Base-by-base conservation (phyloP, 2,329 filamentous ascomycete genomes). In the Colletotrichum abscissum region DNA sequence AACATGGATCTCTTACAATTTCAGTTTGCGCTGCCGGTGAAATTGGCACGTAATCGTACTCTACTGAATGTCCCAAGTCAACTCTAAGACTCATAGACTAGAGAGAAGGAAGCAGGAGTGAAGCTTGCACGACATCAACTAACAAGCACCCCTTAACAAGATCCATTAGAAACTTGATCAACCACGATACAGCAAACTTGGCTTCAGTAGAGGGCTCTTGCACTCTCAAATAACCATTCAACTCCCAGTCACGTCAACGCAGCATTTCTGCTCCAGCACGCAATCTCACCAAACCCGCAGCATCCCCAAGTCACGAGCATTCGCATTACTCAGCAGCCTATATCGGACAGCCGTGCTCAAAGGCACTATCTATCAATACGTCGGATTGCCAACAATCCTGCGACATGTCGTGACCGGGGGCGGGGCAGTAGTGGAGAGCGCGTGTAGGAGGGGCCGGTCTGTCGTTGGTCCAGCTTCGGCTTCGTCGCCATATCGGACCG, bases 351-450 rank as follows among this genome's bases (percentile, higher is more conserved):
- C 42, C 42, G 38, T n/a, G 42, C 42, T n/a, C 42, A 42, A 19
- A 5, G 4, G 19, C 7, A 26, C 54, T 33, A 58, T 58, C 64
- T 26, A 56, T 49, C 42, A 49, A 8, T n/a, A 49, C 42, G 19
- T 49, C 38, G 42, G 38, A 69, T 72, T 72, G 52, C 64, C 65
- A 69, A 72, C 22, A 57, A 69, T 63, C 65, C 57, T 68, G 69
- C 58, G 24, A 72, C 57, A 72, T 72, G 69, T 72, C 69, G 69
- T 69, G 69, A 72, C 24, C 42, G 16, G 42, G 42, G 42, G 42
- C 16, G 42, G 14, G 65, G 35, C 64, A 11, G n/a, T 49, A 54
- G 69, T 72, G 69, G 69, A 63, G 64, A 49, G 42, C 42, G 19
- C 26, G 30, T 35, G 24, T 14, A 19, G 63, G 54, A 60, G 38